phyloP scores from a whole-genome alignment of 495 filamentous ascomycete genomes.

The Penicillium ucsense region DNA sequence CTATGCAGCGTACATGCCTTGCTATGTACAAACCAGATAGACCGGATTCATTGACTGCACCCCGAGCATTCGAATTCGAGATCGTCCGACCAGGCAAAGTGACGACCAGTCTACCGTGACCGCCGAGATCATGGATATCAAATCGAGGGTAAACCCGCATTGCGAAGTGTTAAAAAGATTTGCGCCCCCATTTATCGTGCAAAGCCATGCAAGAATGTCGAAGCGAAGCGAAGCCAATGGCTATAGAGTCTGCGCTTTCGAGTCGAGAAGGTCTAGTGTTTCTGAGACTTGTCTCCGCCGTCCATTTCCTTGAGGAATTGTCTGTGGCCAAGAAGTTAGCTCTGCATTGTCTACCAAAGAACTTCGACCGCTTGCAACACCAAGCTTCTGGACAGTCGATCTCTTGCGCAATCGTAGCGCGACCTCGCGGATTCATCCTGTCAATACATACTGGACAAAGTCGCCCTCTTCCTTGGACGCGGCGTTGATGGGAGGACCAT shows the following conservation, averaged over 20 bases:
- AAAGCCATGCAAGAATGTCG: slow-evolving; percentile 4
- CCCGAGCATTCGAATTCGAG: background rate
- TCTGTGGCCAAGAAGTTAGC: slow-evolving; percentile 34
- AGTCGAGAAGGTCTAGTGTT: slow-evolving; percentile 41
- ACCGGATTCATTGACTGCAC: too few relatives aligned
- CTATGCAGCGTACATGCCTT: slow-evolving; percentile 35
- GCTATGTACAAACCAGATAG: slow-evolving; percentile 32
- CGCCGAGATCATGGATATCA: slow-evolving; percentile 1
- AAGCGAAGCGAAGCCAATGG: slow-evolving; percentile 3
- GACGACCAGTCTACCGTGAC: background rate
- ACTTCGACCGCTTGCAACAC: too few relatives aligned
- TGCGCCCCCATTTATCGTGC: too few relatives aligned
- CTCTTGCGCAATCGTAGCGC: too few relatives aligned
- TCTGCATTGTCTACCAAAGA: background rate
- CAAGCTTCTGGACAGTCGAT: too few relatives aligned
- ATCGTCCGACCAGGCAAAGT: slow-evolving; percentile 7
- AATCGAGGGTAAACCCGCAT: slow-evolving; percentile 3
- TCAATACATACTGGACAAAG: slow-evolving; percentile 79
- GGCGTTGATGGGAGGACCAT: slow-evolving; percentile 75
- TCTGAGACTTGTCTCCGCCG: slow-evolving; percentile 50
- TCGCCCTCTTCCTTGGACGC: slow-evolving; percentile 86
- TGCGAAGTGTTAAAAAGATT: too few relatives aligned
- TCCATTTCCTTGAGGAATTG: slow-evolving; percentile 72
- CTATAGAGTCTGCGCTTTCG: background rate
- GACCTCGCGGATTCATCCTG: too few relatives aligned